These are phyloP conservation scores for fission yeast (Schizosaccharomyces pombe) DNA, from an alignment of 805 yeast species.

Conservation along the genomic window DNA sequence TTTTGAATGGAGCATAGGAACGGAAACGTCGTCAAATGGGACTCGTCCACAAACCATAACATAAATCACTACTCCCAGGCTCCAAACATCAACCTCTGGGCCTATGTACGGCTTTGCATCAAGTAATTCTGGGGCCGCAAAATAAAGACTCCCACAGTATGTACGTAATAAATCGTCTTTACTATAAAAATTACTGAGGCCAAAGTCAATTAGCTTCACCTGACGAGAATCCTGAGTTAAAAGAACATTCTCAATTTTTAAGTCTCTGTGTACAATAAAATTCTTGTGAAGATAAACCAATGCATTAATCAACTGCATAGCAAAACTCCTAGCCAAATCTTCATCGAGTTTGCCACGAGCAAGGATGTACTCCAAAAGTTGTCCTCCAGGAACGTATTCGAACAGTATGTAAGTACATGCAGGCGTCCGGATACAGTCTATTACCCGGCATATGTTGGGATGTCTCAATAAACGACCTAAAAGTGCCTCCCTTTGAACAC, in stretches of 20 bases:
- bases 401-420: constrained; percentile 90
- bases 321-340: constrained; percentile 78
- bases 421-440: constrained; percentile 89
- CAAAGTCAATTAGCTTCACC: constrained; percentile 87
- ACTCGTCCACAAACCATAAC: constrained; percentile 93
- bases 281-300: not conserved
- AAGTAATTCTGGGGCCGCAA: constrained; percentile 91
- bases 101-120: constrained; percentile 84
- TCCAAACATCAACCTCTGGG: constrained; percentile 96
- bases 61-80: constrained; percentile 86
- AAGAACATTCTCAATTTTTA: constrained; percentile 32
- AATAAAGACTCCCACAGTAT: constrained; percentile 87
- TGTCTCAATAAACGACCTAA: constrained; percentile 74
- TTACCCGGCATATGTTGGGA: constrained; percentile 73
- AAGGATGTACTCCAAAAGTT: constrained; percentile 87
- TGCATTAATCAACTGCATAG: constrained; percentile 32
- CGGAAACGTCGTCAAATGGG: constrained; percentile 93
- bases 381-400: constrained; percentile 93
- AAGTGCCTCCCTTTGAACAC: constrained; percentile 88
- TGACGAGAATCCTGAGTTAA: constrained; percentile 64
- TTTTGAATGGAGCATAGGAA: constrained; percentile 74
- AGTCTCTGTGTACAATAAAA: not conserved
- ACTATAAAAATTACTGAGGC: constrained; percentile 68
- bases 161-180: constrained; percentile 55
- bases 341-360: constrained; percentile 88